Conservation (phyloP, 129 eudicot species). For the Calendula officinalis region DNA sequence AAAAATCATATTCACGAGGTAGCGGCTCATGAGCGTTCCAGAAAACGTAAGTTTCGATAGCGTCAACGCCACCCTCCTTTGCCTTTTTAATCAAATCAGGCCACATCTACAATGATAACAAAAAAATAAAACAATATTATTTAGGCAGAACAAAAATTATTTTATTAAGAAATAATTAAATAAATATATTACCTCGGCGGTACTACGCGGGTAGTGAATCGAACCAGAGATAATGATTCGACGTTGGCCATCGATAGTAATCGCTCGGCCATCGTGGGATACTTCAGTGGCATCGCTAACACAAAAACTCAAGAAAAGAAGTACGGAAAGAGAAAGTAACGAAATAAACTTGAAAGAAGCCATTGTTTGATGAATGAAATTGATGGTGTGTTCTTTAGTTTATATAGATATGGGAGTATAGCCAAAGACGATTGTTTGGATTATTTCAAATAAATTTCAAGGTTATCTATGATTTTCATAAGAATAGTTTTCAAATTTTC, state of each 20-base stretch:
- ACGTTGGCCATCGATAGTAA: conserved; percentile 57
- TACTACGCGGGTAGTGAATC: conserved; percentile 78
- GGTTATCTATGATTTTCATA: no score
- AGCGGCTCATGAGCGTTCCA: conserved; percentile 74
- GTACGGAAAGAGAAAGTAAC: background rate
- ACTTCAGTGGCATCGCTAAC: background rate
- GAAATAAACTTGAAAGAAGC: no score
- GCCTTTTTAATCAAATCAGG: conserved; percentile 67
- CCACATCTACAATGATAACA: conserved; percentile 51
- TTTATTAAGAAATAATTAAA: no score
- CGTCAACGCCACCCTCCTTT: conserved; percentile 61
- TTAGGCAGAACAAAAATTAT: no score
- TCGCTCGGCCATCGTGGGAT: background rate
- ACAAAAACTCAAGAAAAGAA: background rate
- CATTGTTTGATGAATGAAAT: no score
- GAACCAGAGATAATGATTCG: conserved; percentile 67
- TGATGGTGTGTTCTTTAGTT: no score
- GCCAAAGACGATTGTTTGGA: no score
- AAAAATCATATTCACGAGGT: conserved; percentile 59
- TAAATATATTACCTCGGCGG: conserved; percentile 43
- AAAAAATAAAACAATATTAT: no score
- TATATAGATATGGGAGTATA: no score
- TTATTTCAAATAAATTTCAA: no score
- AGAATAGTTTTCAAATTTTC: no score
- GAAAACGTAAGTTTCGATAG: conserved; percentile 62